Evolutionary conservation across 2,329 filamentous ascomycete genomes (phyloP), one percentile per base, ranked within the genome.

Genomic region (Zalaria obscura): DNA sequence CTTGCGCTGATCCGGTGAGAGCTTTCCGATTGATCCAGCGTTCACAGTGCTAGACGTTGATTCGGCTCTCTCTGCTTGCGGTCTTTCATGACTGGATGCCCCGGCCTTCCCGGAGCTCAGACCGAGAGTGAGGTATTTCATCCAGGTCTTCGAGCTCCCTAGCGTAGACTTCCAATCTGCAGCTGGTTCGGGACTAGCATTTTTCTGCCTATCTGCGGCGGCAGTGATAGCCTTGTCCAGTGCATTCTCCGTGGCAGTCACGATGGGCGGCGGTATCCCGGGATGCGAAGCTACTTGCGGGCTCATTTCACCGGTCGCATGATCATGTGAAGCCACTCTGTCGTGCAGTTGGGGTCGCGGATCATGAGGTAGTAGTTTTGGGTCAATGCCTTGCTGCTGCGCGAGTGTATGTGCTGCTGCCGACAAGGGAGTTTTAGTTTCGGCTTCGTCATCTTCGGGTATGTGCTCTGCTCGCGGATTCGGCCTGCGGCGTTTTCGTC

Each of bases 71-170:
- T 49, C 42, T 10, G 41, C 31, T 8, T 50, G 45, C 5, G 54
- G 50, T 43, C 44, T 46, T 18, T 45, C 35, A 6, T 33, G 5
- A 5, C 36, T 38, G 39, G 45, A 39, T 29, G 37, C 29, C 40
- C 44, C 6, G 47, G 45, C 39, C 54, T 56, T 26, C 47, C 53
- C 37, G 25, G 55, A 54, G 44, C 55, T 57, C 18, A 71, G 41
- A 2, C 67, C 67, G n/a, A 70, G 57, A 0, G 66, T 70, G 44
- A 70, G 52, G 50, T 69, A 69, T 40, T 68, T 69, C 53, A 67
- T 63, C 60, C 68, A 70, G 4, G 60, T 62, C 40, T 69, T 64
- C 25, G 64, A 60, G 39, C 68, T 64, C 36, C 58, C 61, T 33
- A 64, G 49, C 6, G 64, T 64, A 1, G 64, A 53, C 51, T 51